Percentiles rank a stretch among this genome's conserved stretches.
Evolutionary conservation across 2,329 filamentous ascomycete genomes (phyloP).

Genomic region (Fusarium sp.): DNA sequence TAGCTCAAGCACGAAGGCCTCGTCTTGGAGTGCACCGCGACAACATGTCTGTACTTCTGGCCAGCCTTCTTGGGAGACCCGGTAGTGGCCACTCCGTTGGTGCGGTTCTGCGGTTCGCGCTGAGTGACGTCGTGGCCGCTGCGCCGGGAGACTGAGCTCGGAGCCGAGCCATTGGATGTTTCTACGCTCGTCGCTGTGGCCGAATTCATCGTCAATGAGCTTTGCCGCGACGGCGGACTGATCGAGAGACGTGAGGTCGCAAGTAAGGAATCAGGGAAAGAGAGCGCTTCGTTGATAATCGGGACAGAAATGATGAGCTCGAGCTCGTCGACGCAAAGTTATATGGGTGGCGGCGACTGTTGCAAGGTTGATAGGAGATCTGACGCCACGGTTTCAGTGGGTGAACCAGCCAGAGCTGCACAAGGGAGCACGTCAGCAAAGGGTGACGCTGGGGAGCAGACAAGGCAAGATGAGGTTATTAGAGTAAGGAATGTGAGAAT

Average conservation of each 20-base stretch:
- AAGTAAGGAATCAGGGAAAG: not conserved
- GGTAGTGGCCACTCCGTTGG: conserved; percentile 38
- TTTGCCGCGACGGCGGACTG: conserved; percentile 29
- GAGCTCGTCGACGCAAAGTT: conserved; percentile 29
- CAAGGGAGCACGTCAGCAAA: conserved; percentile 27
- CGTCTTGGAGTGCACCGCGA: conserved; percentile 80
- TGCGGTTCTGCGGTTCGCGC: conserved; percentile 33
- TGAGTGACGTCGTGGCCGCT: conserved; percentile 42
- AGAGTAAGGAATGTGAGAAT: conserved; percentile 37
- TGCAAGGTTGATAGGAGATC: conserved; percentile 32
- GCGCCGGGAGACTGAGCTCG: conserved; percentile 40
- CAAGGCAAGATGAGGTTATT: conserved; percentile 19
- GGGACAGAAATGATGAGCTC: conserved; percentile 13
- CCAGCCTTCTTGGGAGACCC: conserved; percentile 33
- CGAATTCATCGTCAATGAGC: conserved; percentile 51
- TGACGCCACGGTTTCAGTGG: conserved; percentile 32
- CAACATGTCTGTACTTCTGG: conserved; percentile 88
- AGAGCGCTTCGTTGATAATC: conserved; percentile 6
- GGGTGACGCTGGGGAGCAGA: not conserved
- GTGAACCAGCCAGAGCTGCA: conserved; percentile 26
- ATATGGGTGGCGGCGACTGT: conserved; percentile 25
- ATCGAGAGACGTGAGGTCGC: not conserved
- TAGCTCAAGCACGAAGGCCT: conserved; percentile 87
- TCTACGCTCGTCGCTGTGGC: conserved; percentile 52
- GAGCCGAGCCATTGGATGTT: conserved; percentile 40